These are phyloP conservation scores for Diplosphaera chodatii DNA, from an alignment of 139 green algal species.

Conservation along the genomic window DNA sequence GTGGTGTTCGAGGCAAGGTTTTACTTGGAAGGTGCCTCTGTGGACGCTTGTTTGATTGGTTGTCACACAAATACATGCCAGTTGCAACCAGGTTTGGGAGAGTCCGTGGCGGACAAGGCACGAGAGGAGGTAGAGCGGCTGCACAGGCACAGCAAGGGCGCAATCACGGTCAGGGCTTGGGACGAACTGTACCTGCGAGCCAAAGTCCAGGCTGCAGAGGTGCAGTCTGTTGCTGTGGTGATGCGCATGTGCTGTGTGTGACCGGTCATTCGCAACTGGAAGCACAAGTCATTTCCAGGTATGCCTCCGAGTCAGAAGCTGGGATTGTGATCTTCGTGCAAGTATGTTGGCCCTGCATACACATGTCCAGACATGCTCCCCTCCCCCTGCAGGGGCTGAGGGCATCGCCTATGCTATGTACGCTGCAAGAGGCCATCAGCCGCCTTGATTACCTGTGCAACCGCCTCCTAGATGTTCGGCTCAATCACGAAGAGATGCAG, in stretches of 20 bases:
- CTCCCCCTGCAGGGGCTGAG: background rate
- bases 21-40: too few species aligned
- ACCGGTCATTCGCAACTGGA: too few species aligned
- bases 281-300: too few species aligned
- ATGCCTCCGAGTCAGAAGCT: too few species aligned
- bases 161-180: background rate
- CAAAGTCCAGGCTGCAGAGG: background rate
- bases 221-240: background rate
- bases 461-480: slow-evolving; percentile 36
- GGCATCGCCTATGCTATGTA: background rate
- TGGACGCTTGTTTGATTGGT: too few species aligned
- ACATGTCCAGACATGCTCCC: too few species aligned
- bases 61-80: too few species aligned
- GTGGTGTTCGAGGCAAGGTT: too few species aligned
- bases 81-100: slow-evolving; percentile 53
- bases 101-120: slow-evolving; percentile 24
- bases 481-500: too few species aligned
- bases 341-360: too few species aligned
- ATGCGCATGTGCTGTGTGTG: too few species aligned
- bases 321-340: too few species aligned
- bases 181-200: background rate
- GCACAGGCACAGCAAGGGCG: background rate
- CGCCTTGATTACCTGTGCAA: slow-evolving; percentile 51
- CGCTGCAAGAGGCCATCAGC: slow-evolving; percentile 22
- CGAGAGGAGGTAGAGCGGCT: background rate